Evolutionary conservation across 2,329 filamentous ascomycete species (phyloP), one percentile per base, ranked within the genome.

Genomic region (Penicillium corylophilum): DNA sequence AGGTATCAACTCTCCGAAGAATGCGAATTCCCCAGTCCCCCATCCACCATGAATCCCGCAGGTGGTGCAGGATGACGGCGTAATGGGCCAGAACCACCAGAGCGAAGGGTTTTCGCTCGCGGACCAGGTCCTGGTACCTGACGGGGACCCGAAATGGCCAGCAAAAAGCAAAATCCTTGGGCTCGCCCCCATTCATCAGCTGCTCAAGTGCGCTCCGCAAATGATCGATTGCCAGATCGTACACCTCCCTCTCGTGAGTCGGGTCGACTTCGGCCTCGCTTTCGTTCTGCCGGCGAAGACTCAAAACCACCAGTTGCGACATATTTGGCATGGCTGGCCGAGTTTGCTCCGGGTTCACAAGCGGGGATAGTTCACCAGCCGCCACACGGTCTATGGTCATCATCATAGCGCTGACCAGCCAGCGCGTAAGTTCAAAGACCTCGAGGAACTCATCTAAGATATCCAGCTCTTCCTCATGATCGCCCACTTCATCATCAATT

Each of bases 31-130:
- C 81, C 62, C 87, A 85, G 35, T 86, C 84, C 18, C 83, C 78
- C 24, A 89, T 73, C 86, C 87, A 90, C 87, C 87, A 90, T 15
- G 84, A 74, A 15, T 76, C 69, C 54, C 86, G 81, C 55, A 87
- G 74, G 29, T 79, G 78, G 63, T 85, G 85, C 42, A 88, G 74
- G 3, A 75, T 51, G 8, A 78, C 71, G 0, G 70, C 70, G 53
- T 72, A 78, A 53, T 78, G 71, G 2, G 73, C 74, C 4, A 77
- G 63, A 15, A 78, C 64, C 13, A 74, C 68, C 9, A 78, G 55
- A 1, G 75, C 73, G 51, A 77, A 73, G 0, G 74, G 72, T 16
- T 63, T 59, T 16, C 70, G 65, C 46, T 70, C 63, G 13, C 62
- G 56, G 3, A 76, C 55, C 16, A 75, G 62, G 33, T 76, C 26